Evolutionary conservation across 2,329 filamentous ascomycete species (phyloP).

Genomic region (Podosphaera fusca): DNA sequence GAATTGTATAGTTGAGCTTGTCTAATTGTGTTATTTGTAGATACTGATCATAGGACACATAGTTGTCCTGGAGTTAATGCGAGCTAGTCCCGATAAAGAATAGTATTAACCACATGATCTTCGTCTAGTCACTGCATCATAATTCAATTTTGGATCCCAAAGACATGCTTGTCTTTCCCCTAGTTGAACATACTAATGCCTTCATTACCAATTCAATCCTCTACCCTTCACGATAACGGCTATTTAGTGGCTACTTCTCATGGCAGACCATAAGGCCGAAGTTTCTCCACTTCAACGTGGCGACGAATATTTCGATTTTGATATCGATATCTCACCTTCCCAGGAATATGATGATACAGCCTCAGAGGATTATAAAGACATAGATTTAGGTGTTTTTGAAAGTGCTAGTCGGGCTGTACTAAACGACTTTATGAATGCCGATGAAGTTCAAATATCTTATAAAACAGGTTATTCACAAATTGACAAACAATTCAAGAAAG

Average conservation of each 20-base stretch:
- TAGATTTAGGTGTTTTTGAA: constrained; percentile 16
- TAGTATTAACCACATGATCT: background rate
- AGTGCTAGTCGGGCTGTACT: constrained; percentile 16
- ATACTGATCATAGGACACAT: background rate
- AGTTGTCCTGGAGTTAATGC: background rate
- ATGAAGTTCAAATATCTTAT: constrained; percentile 12
- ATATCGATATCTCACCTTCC: constrained; percentile 28
- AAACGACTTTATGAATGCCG: constrained; percentile 24
- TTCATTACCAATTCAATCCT: background rate
- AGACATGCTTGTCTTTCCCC: too few species aligned
- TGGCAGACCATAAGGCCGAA: constrained; percentile 27
- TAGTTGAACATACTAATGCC: background rate
- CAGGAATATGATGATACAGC: constrained; percentile 30
- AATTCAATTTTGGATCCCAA: background rate
- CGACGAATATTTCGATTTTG: constrained; percentile 25
- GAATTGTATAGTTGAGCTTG: background rate
- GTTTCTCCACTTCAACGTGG: constrained; percentile 23
- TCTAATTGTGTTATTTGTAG: background rate
- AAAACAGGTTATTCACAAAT: constrained; percentile 3
- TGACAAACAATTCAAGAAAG: constrained; percentile 3
- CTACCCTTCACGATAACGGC: background rate
- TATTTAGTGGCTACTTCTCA: constrained; percentile 1
- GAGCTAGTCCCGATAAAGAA: background rate
- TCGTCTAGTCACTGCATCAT: background rate
- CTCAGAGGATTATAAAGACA: constrained; percentile 25